Base-by-base conservation (phyloP, 495 filamentous ascomycete genomes). In the Hypomontagnella monticulosa region DNA sequence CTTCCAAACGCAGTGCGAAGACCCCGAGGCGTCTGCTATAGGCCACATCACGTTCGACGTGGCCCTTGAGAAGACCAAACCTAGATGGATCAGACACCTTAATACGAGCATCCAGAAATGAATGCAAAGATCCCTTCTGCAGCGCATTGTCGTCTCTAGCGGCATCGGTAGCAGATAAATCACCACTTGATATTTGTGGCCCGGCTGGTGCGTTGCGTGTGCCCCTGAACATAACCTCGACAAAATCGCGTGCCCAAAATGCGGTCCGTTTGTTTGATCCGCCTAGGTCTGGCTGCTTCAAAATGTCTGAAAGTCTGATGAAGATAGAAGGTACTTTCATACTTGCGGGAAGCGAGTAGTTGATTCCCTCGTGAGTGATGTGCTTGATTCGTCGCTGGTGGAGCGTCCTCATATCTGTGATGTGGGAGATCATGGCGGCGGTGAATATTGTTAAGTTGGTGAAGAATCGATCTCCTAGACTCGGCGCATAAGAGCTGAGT, bases 1-100 rank as follows among this genome's bases (percentile, higher is more conserved):
- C 81, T 6, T 80, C 78, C 12, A 93, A 67, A 6, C 80, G 78
- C 32, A 92, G 77, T 10, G 80, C 80, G 63, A 93, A 89, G 14
- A 79, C 78, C 2, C 89, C 89, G 0, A 76, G 75, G 3, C 68
- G 64, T 10, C 79, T 73, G 58, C 87, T 80, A 71, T 89, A 90
- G 5, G 78, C 76, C 41, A 91, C 80, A 61, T 90, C 83, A 4
- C 78, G 76, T 59, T 89, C 87, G 18, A 85, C 75, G 30, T 75
- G 79, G 7, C 79, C 78, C 27, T 79, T 76, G 19, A 89, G 80
- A 6, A 79, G 75, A 14, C 73, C 74, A 48, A 86, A 79, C 40
- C 78, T 77, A 12, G 74, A 57, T 15, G 71, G 60, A 18, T 72
- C 54, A 15, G 71, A 68, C 19, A 74, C 71, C 41, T 68, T 70